Evolutionary conservation across 768 basidiomycete species (phyloP), one percentile per base, ranked within the genome.

Genomic region (Cytidiella melzeri): DNA sequence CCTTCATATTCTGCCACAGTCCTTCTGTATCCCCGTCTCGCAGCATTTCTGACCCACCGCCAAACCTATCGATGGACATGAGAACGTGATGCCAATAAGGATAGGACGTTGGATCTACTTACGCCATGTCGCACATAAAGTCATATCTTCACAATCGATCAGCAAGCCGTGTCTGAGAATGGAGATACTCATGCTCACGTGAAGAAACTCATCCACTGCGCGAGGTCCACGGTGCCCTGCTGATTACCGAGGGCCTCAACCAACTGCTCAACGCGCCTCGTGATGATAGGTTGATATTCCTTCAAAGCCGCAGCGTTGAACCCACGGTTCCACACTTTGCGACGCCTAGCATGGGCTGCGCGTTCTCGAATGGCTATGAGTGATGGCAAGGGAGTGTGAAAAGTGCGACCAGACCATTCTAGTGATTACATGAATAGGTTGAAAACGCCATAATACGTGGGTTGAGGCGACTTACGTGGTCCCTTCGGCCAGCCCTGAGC

Each of bases 401-500:
- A 34, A 15, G 30, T 34, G 15, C 30, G 30, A 7, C 30, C 30
- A 34, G 30, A 15, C 30, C 30, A 34, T 15, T 7, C 30, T 34
- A 34, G 15, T 34, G 7, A 34, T 34, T 34, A 34, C 7, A n/a
- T n/a, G n/a, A n/a, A n/a, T n/a, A n/a, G n/a, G n/a, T n/a, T n/a
- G n/a, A n/a, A n/a, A n/a, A n/a, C n/a, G n/a, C n/a, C n/a, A n/a
- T n/a, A n/a, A n/a, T n/a, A n/a, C n/a, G n/a, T n/a, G n/a, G n/a
- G n/a, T n/a, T n/a, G n/a, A n/a, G 11, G 30, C 28, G 11, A 42
- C 71, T 51, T 48, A 80, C 80, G 75, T 39, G 74, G 72, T 23
- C 80, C 81, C 63, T 83, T 83, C 0, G 78, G 73, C 15, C 80
- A 63, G 5, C 79, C 81, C 19, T 63, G 61, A 27, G 64, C 56